Evolutionary conservation across 2,329 filamentous ascomycete species (phyloP).

Genomic region (Talaromyces amestolkiae): DNA sequence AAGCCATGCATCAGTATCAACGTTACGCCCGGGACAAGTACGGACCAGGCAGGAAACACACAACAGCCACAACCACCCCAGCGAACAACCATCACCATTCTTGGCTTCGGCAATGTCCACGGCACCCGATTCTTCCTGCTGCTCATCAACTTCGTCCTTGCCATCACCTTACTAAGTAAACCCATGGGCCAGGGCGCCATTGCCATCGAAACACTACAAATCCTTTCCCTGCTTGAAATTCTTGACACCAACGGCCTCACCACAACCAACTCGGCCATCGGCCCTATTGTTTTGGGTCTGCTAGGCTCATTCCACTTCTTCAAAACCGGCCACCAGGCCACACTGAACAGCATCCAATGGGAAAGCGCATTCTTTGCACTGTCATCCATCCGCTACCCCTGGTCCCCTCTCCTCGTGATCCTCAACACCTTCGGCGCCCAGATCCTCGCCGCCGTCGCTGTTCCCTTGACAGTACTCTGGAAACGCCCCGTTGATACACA

Average conservation of each 20-base stretch:
- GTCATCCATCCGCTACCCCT: slow-evolving; percentile 79
- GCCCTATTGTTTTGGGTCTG: slow-evolving; percentile 79
- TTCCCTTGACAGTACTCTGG: slow-evolving; percentile 83
- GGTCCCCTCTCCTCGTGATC: slow-evolving; percentile 75
- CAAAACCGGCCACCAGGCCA: slow-evolving; percentile 95
- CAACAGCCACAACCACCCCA: slow-evolving; percentile 30
- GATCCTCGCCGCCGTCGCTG: slow-evolving; percentile 73
- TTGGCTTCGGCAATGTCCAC: slow-evolving; percentile 91
- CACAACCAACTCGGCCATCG: slow-evolving; percentile 64
- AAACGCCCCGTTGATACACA: slow-evolving; percentile 75
- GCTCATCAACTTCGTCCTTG: slow-evolving; percentile 72
- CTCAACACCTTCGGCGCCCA: slow-evolving; percentile 89
- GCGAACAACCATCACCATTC: slow-evolving; percentile 64
- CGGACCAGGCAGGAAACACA: slow-evolving; percentile 28
- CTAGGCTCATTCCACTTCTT: slow-evolving; percentile 94
- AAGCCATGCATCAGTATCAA: slow-evolving; percentile 78
- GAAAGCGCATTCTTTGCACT: slow-evolving; percentile 91
- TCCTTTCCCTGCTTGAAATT: slow-evolving; percentile 71
- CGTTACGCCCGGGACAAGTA: slow-evolving; percentile 44
- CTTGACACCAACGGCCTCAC: slow-evolving; percentile 62
- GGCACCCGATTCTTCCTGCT: slow-evolving; percentile 87
- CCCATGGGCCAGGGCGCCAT: slow-evolving; percentile 90
- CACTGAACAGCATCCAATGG: slow-evolving; percentile 87
- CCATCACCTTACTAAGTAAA: slow-evolving; percentile 79
- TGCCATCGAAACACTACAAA: slow-evolving; percentile 79